Base-by-base conservation (phyloP, 768 basidiomycete genomes). In the Podaxis rugospora region DNA sequence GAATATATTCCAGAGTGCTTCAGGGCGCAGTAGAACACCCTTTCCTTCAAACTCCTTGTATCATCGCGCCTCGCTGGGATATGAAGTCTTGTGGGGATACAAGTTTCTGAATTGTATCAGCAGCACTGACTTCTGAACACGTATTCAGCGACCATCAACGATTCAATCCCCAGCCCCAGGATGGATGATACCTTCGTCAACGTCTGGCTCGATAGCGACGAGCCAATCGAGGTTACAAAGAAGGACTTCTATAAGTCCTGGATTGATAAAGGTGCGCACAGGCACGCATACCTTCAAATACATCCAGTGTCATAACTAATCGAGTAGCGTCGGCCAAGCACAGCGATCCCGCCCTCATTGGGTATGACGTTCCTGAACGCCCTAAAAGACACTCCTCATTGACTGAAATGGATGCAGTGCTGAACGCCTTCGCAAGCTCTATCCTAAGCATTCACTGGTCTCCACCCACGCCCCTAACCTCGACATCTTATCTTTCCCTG, bases 401-500 rank as follows among this genome's bases (percentile, higher is more conserved):
- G 13, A 49, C 47, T 25, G 14, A 42, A 13, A 14, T 42, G 47
- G 21, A 10, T 63, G 72, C 72, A 72, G 80, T 66, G 68, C 75
- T 27, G 73, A 85, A 61, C 72, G 77, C 40, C 75, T 92, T 40
- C 81, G 78, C 39, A 80, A 76, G 65, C 59, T 87, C 14, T 85
- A 90, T 68, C 87, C 89, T 5, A 79, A 81, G 9, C 78, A 88
- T 66, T 84, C 86, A 27, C 65, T 90, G 27, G 78, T 89, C 6
- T 71, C 81, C 62, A 82, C 87, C 2, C 66, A 71, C 5, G 83
- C 85, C 59, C 71, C 62, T 54, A 68, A 73, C 28, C 67, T 86
- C 63, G 74, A 80, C 61, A 63, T 88, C 50, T 69, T 88, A 6
- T 68, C 67, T 18, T 83, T 82, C 63, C 88, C 89, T 44, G 81